Evolutionary conservation across 352 stramenopile species (phyloP).

Genomic region (Halophytophthora polymorphica): DNA sequence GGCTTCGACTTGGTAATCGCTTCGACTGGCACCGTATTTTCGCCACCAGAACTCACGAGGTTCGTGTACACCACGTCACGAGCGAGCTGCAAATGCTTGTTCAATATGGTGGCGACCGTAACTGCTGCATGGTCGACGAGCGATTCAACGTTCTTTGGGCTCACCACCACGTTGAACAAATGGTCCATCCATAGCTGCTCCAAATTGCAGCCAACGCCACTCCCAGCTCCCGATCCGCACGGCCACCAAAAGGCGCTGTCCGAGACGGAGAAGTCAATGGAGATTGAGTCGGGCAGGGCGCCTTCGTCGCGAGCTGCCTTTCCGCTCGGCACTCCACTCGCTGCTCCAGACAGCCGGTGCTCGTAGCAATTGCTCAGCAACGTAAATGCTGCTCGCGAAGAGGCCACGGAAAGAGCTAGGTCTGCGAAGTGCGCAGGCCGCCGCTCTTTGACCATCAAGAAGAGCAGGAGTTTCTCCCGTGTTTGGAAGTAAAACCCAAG

Average conservation of each 20-base stretch:
- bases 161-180: slow-evolving; percentile 64
- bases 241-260: slow-evolving; percentile 84
- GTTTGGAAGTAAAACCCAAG: slow-evolving; percentile 61
- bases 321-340: slow-evolving; percentile 10
- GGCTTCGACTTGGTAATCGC: slow-evolving; percentile 42
- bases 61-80: slow-evolving; percentile 58
- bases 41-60: slow-evolving; percentile 23
- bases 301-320: slow-evolving; percentile 52
- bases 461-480: slow-evolving; percentile 45
- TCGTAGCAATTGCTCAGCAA: slow-evolving; percentile 82
- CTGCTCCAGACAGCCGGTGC: slow-evolving; percentile 30
- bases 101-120: slow-evolving; percentile 68
- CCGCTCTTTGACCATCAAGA: slow-evolving; percentile 52
- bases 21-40: slow-evolving; percentile 20
- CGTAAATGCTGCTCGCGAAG: slow-evolving; percentile 56
- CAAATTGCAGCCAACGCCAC: slow-evolving; percentile 18
- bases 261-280: slow-evolving; percentile 71
- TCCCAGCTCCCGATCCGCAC: slow-evolving; percentile 28
- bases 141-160: slow-evolving; percentile 52
- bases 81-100: slow-evolving; percentile 78
- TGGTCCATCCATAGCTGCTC: slow-evolving; percentile 69
- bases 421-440: slow-evolving; percentile 52
- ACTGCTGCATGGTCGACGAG: slow-evolving; percentile 75
- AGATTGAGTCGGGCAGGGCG: slow-evolving; percentile 62
- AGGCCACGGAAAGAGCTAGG: slow-evolving; percentile 41